Conservation (phyloP, 2,329 filamentous ascomycete species). For the Pezicula neosporulosa region DNA sequence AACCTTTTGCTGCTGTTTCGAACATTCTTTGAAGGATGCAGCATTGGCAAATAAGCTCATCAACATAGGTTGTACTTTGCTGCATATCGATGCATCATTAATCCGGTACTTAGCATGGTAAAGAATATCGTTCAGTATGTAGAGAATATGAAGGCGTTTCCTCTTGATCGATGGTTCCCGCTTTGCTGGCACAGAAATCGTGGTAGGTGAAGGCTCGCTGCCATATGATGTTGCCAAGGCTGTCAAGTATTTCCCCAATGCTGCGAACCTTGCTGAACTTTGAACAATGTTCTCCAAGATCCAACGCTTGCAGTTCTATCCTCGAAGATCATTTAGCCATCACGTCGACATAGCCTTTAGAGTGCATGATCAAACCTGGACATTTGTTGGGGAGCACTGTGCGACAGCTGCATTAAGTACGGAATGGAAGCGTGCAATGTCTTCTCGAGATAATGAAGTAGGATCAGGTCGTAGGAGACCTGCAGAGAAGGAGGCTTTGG, state of each 20-base stretch:
- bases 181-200: constrained; percentile 29
- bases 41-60: constrained; percentile 58
- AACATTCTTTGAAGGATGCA: constrained; percentile 53
- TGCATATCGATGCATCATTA: constrained; percentile 47
- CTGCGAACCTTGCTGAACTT: constrained; percentile 61
- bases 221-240: constrained; percentile 61
- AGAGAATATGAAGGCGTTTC: constrained; percentile 71
- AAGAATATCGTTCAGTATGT: constrained; percentile 74
- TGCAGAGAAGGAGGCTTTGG: constrained; percentile 74
- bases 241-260: constrained; percentile 73
- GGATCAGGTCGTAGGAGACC: constrained; percentile 73
- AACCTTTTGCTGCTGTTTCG: constrained; percentile 65
- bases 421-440: constrained; percentile 66
- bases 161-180: constrained; percentile 57
- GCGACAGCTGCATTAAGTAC: constrained; percentile 61
- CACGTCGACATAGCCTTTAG: constrained; percentile 25
- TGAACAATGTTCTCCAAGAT: constrained; percentile 68
- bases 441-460: constrained; percentile 61
- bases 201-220: constrained; percentile 20
- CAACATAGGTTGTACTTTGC: constrained; percentile 55
- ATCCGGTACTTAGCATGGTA: constrained; percentile 60
- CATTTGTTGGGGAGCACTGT: constrained; percentile 75
- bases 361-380: constrained; percentile 69
- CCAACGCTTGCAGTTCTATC: constrained; percentile 86
- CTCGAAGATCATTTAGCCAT: constrained; percentile 34